phyloP scores from a whole-genome alignment of 352 stramenopile genomes.

The Phytopythium mirpurense region DNA sequence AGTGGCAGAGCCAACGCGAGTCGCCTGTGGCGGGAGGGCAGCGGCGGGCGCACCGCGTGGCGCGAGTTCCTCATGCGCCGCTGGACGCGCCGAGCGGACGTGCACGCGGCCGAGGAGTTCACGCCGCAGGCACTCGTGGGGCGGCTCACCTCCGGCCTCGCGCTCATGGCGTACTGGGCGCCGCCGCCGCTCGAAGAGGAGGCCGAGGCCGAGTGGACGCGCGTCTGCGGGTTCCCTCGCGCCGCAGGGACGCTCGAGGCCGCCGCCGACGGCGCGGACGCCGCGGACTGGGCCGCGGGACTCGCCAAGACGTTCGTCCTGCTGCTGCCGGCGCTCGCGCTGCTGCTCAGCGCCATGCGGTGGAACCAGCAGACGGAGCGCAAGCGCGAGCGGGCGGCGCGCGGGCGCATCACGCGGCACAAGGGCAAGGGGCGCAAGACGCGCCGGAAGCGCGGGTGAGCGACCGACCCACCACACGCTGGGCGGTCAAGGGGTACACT shows the following conservation, averaged over 20 bases:
- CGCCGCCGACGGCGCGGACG: neutral
- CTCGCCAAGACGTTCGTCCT: neutral
- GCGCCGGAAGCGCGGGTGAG: conserved; percentile 1
- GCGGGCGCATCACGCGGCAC: neutral
- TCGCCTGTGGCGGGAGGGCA: conserved; percentile 3
- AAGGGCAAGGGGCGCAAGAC: neutral
- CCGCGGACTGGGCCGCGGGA: neutral
- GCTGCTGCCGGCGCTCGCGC: conserved; percentile 3
- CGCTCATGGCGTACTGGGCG: conserved; percentile 12
- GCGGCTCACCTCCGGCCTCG: conserved; percentile 37
- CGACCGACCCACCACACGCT: too few species aligned
- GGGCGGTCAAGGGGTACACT: neutral
- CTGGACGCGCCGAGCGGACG: conserved; percentile 30
- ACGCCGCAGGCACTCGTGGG: conserved; percentile 66
- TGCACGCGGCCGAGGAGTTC: conserved; percentile 35
- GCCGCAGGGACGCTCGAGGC: neutral
- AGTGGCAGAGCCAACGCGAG: conserved; percentile 5
- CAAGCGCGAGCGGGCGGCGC: conserved; percentile 5
- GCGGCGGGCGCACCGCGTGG: conserved; percentile 18
- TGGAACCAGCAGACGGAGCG: conserved; percentile 12
- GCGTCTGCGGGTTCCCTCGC: neutral
- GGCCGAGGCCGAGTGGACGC: neutral
- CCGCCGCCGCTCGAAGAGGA: neutral
- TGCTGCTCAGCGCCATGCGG: conserved; percentile 9
- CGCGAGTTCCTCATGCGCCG: conserved; percentile 51